phyloP scores from a whole-genome alignment of 2,329 filamentous ascomycete species.

The Calonectria henricotiae region DNA sequence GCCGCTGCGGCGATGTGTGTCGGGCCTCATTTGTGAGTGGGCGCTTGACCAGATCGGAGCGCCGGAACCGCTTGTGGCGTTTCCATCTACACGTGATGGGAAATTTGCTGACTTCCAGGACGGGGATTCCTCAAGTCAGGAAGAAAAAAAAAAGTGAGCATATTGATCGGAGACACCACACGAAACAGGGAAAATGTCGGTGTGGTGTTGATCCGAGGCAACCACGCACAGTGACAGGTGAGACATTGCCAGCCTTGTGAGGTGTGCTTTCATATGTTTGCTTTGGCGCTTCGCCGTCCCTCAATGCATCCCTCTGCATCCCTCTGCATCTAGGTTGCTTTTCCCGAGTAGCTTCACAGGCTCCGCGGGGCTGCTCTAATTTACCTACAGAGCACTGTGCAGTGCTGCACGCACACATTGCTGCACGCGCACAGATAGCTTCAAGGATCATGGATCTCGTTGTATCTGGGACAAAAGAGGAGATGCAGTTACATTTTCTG shows the following conservation, averaged over 20 bases:
- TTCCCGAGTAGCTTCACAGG: conserved; percentile 20
- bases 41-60: conserved; percentile 36
- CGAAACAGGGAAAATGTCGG: conserved; percentile 51
- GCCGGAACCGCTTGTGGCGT: conserved; percentile 42
- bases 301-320: background rate
- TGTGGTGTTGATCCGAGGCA: conserved; percentile 43
- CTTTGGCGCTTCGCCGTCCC: conserved; percentile 6
- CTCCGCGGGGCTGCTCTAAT: conserved; percentile 9
- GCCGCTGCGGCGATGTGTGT: conserved; percentile 37
- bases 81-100: conserved; percentile 42
- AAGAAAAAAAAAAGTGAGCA: conserved; percentile 24
- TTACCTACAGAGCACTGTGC: conserved; percentile 17
- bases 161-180: conserved; percentile 41
- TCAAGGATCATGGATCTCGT: conserved; percentile 37
- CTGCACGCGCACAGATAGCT: conserved; percentile 14
- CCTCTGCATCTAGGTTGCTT: conserved; percentile 34
- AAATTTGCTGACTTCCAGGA: conserved; percentile 40
- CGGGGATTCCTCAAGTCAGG: conserved; percentile 34
- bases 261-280: conserved; percentile 29
- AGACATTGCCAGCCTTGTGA: conserved; percentile 45
- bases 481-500: conserved; percentile 29
- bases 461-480: conserved; percentile 36
- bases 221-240: conserved; percentile 33
- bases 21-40: conserved; percentile 34
- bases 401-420: conserved; percentile 1